Evolutionary conservation across 2,329 filamentous ascomycete genomes (phyloP), one percentile per base, ranked within the genome.

Genomic region (Aspergillus luchuensis): DNA sequence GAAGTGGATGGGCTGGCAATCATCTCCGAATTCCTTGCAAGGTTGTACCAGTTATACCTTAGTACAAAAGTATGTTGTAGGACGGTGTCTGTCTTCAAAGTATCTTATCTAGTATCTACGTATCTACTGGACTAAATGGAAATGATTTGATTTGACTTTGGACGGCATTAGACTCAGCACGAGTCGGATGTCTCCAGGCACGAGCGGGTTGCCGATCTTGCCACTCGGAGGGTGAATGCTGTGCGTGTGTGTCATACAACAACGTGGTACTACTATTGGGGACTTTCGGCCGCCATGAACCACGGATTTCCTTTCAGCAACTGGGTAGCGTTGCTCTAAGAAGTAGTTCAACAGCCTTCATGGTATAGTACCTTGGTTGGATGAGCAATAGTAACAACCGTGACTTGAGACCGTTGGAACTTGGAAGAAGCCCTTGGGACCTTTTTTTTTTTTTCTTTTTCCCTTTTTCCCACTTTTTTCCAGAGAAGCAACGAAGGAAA

Each of bases 121-220:
- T 28, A 11, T 38, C 25, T 39, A 3, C n/a, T 23, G 3, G 7
- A 56, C 38, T 10, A 19, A 36, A 21, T 33, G 33, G n/a, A 45
- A 33, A 36, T n/a, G 21, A 52, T 43, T 41, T 45, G 21, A 28
- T 58, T 57, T 50, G 10, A 45, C 21, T 57, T 49, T 58, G 17
- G 10, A 50, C 2, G 8, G 17, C 25, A 30, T 19, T 57, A 25
- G 15, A 23, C 17, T 25, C 51, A 38, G 21, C 36, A 53, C 51
- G 51, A 53, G 51, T 53, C 51, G 51, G 51, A 53, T 39, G 23
- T 33, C 55, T 39, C 45, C 55, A 57, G 45, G 47, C 43, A 57
- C 55, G 43, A 30, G 55, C 33, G 45, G 33, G 33, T 36, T 36
- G 28, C 36, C 21, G 47, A 45, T 48, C 45, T 36, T 36, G 33